Base-by-base conservation (phyloP, 2,329 filamentous ascomycete species). In the Zasmidium citrigriseum region DNA sequence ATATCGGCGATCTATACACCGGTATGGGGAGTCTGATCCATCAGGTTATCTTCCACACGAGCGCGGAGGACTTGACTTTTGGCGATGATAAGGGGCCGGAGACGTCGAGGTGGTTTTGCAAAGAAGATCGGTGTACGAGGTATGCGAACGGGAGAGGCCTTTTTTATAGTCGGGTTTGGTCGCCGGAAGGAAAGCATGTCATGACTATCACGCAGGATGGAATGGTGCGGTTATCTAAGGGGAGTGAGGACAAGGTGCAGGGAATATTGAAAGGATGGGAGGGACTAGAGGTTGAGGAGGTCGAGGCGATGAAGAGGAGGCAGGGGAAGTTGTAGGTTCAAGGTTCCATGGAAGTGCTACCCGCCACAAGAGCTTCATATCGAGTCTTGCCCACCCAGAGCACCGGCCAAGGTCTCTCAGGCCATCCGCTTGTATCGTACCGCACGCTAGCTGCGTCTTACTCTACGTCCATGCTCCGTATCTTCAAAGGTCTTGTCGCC, bases 171-270 rank as follows among this genome's bases (percentile, higher is more conserved):
- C 68, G 75, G 67, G 64, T 81, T 48, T 80, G 77, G 75, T 46
- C 25, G 20, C 68, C 67, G 52, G 71, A 71, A 4, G 65, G 78
- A 2, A 64, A 67, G 11, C 71, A 81, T 64, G 55, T 82, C 48
- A 80, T 76, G 14, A 80, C 73, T 23, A 75, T 76, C 14, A 72
- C 78, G 58, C 80, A 82, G 64, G 80, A 82, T 63, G 77, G 78
- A n/a, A 68, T 80, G 73, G 60, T 80, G 22, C 54, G 59, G 53
- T 34, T 59, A 53, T 21, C 41, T 50, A 48, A 23, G 49, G 47
- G 54, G 14, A 45, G 44, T 18, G 34, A 60, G 46, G 58, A 45
- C 29, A 54, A 63, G 23, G 47, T 41, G 1, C 38, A 52, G 46
- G 50, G 34, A 12, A 49, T 57, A 18, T 22, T 12, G 23, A 52